phyloP scores from a whole-genome alignment of 2,329 filamentous ascomycete genomes.

The Hypoxylon sp. region DNA sequence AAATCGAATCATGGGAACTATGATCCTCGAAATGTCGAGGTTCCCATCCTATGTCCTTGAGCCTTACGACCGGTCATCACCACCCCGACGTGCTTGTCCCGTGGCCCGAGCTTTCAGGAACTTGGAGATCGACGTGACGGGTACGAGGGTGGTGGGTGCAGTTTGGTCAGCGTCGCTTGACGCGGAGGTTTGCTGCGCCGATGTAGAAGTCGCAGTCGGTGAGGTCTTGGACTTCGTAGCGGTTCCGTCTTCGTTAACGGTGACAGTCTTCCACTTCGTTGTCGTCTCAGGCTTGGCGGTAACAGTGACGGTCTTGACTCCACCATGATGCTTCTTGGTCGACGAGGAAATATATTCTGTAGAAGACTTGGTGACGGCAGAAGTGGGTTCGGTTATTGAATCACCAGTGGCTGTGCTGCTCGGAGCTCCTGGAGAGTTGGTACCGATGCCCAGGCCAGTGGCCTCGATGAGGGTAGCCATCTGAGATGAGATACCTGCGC shows the following conservation, averaged over 20 bases:
- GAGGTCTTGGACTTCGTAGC: slow-evolving; percentile 16
- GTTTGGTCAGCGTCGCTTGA: not conserved
- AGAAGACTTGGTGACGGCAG: slow-evolving; percentile 15
- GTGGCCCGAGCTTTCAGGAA: slow-evolving; percentile 51
- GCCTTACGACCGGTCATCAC: slow-evolving; percentile 11
- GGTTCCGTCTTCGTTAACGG: slow-evolving; percentile 45
- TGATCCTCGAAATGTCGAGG: not conserved
- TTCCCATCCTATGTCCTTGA: not conserved
- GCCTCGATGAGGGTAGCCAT: slow-evolving; percentile 60
- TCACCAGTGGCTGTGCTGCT: slow-evolving; percentile 40
- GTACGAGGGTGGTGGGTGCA: slow-evolving; percentile 42
- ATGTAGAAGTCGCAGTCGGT: not conserved
- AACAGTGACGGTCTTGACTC: slow-evolving; percentile 61
- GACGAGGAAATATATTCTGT: slow-evolving; percentile 29
- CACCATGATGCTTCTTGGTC: slow-evolving; percentile 43
- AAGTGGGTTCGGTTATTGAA: slow-evolving; percentile 41
- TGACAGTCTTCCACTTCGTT: slow-evolving; percentile 58
- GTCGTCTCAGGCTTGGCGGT: slow-evolving; percentile 59
- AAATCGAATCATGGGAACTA: slow-evolving; percentile 2
- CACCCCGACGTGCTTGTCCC: slow-evolving; percentile 47
- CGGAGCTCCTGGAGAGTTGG: slow-evolving; percentile 45
- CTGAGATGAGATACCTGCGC: slow-evolving; percentile 61
- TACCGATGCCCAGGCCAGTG: slow-evolving; percentile 53
- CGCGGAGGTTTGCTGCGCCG: slow-evolving; percentile 11
- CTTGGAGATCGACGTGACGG: slow-evolving; percentile 47